phyloP scores from a whole-genome alignment of 2,329 filamentous ascomycete species.

The Hypocreales sp. region DNA sequence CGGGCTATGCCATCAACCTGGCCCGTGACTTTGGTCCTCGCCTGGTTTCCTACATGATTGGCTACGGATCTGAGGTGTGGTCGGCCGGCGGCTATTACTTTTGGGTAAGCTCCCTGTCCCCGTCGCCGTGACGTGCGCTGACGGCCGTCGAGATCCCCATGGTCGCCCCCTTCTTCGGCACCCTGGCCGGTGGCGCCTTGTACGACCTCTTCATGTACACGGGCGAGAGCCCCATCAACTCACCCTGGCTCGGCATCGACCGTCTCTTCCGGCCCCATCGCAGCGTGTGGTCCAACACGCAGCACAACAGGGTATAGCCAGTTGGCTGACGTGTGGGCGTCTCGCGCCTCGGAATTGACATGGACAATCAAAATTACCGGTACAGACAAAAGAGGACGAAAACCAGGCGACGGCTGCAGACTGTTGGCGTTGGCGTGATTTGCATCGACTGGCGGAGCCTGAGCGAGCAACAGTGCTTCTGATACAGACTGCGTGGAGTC shows the following conservation, averaged over 20 bases:
- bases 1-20: conserved; percentile 60
- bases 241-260: conserved; percentile 46
- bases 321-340: too few relatives aligned
- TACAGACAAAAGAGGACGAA: too few relatives aligned
- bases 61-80: conserved; percentile 55
- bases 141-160: conserved; percentile 45
- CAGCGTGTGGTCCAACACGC: too few relatives aligned
- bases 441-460: too few relatives aligned
- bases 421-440: too few relatives aligned
- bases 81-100: conserved; percentile 55
- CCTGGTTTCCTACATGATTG: conserved; percentile 49
- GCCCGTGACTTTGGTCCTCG: conserved; percentile 59
- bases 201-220: conserved; percentile 57
- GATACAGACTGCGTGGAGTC: too few relatives aligned
- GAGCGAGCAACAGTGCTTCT: too few relatives aligned
- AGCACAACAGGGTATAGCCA: too few relatives aligned
- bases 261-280: conserved; percentile 23
- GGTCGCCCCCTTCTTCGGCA: conserved; percentile 53
- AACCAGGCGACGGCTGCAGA: too few relatives aligned
- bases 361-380: too few relatives aligned
- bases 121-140: background rate
- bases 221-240: conserved; percentile 55
- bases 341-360: too few relatives aligned
- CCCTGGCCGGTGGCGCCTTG: conserved; percentile 45
- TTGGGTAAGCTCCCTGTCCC: conserved; percentile 33